Evolutionary conservation across 805 yeast genomes (phyloP), one percentile per base, ranked within the genome.

Genomic region (Starmera amethionina): DNA sequence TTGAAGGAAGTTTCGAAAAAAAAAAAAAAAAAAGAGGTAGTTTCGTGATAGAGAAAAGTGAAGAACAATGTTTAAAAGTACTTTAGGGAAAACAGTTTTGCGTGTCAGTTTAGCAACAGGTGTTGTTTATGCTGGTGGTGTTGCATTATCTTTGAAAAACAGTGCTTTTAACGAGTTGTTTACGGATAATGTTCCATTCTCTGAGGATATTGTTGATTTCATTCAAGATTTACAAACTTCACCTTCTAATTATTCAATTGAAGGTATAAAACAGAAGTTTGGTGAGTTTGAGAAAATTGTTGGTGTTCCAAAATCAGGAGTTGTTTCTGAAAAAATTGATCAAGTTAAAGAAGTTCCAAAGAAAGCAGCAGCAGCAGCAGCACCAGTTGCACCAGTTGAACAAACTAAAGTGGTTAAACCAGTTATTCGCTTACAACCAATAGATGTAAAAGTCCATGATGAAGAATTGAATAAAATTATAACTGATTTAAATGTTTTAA

Each of bases 161-260:
- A 82, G 79, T 48, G 65, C 73, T 14, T 70, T 79, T 55, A 79
- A 75, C 48, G 85, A 81, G 48, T 47, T 66, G 36, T 81, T 78
- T 58, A 67, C 77, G 18, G 79, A 78, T 47, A 72, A 72, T 43
- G 73, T 81, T 35, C 93, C 93, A 15, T 67, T 71, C 38, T 84
- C 78, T 32, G 82, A 77, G 49, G 59, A 60, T 18, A 60, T 73
- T 28, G 69, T 80, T 28, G 73, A 75, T 40, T 50, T 56, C 8
- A 63, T 72, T 39, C 84, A 79, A 47, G 62, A 59, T 9, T 50
- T 56, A 28, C 43, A 50, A 37, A 48, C 51, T 36, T 48, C 40
- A 8, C 46, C 40, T 34, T 50, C 43, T 32, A 57, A 54, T n/a
- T 47, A 52, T 39, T 57, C 65, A 32, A 46, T 66, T 37, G 49